Percentiles rank a stretch among this genome's conserved stretches.
Evolutionary conservation across 2,329 filamentous ascomycete species (phyloP).

Genomic region (Bipolaris oryzae): DNA sequence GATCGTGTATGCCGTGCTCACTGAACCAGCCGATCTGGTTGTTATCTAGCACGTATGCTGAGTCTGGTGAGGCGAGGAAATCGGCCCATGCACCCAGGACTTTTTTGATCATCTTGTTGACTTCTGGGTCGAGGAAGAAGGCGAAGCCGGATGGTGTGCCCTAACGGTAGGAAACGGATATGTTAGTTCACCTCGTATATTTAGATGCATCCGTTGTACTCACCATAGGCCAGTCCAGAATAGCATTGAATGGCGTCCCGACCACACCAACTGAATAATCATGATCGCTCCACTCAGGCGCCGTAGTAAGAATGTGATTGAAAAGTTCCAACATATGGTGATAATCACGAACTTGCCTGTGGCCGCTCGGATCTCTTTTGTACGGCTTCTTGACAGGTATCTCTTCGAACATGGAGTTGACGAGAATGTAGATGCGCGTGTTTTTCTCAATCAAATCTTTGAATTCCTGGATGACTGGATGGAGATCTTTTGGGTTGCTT

Average conservation of each 20-base stretch:
- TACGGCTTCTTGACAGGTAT: conserved; percentile 67
- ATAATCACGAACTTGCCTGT: conserved; percentile 68
- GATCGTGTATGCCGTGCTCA: conserved; percentile 45
- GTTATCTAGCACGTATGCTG: conserved; percentile 47
- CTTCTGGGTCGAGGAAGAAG: conserved; percentile 49
- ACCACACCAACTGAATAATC: conserved; percentile 53
- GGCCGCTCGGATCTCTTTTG: conserved; percentile 64
- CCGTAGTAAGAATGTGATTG: conserved; percentile 59
- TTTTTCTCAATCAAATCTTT: conserved; percentile 68
- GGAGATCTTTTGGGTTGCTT: conserved; percentile 56
- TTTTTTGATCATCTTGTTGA: conserved; percentile 58
- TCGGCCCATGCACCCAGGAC: conserved; percentile 58
- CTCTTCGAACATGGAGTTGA: conserved; percentile 71
- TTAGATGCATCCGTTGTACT: conserved; percentile 37
- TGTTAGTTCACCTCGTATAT: background rate
- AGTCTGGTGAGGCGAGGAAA: conserved; percentile 42
- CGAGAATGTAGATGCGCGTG: conserved; percentile 69
- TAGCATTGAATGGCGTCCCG: conserved; percentile 62
- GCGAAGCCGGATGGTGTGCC: conserved; percentile 55
- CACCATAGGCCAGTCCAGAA: conserved; percentile 65
- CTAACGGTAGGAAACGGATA: background rate
- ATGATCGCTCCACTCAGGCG: conserved; percentile 51
- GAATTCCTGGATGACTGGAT: conserved; percentile 69
- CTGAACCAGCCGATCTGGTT: conserved; percentile 51
- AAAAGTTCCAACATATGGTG: conserved; percentile 69